These are phyloP conservation scores for Dioscorea cayenensis DNA, from an alignment of 116 monocot genomes.

Conservation along the genomic window DNA sequence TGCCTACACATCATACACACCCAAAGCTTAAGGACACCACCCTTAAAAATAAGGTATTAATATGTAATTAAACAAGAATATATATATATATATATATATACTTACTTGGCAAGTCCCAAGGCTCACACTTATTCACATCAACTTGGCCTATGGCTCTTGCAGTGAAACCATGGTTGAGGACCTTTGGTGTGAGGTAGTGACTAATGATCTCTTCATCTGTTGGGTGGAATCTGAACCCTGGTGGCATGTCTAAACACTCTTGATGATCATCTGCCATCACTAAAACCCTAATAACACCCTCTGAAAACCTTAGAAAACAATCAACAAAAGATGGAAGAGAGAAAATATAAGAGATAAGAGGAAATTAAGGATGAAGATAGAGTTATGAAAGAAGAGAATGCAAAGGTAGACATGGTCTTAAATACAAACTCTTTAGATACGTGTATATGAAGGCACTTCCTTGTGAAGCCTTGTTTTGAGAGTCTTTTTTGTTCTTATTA, in stretches of 20 bases:
- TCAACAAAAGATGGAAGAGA: neutral
- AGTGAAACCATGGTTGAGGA: slow-evolving; percentile 27
- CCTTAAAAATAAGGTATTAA: neutral
- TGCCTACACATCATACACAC: slow-evolving; percentile 26
- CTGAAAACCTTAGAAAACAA: neutral
- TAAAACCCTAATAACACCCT: too few species aligned
- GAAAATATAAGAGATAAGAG: neutral
- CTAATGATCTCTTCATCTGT: slow-evolving; percentile 74
- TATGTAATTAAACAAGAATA: neutral
- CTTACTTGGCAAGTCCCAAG: slow-evolving; percentile 81
- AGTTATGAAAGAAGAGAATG: slow-evolving; percentile 5
- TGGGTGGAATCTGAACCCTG: slow-evolving; percentile 83
- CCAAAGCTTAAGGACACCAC: too few species aligned
- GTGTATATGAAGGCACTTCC: slow-evolving; percentile 5
- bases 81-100: neutral
- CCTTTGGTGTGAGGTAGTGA: slow-evolving; percentile 54
- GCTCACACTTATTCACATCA: slow-evolving; percentile 77
- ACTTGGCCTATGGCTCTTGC: slow-evolving; percentile 57
- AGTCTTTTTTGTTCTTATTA: neutral
- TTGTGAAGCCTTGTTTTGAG: slow-evolving; percentile 4
- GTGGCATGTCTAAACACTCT: slow-evolving; percentile 35
- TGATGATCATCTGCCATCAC: neutral
- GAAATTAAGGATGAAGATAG: too few species aligned
- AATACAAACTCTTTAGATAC: slow-evolving; percentile 1
- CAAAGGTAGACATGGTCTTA: neutral